A percentile compares a stretch with the other conserved stretches of the same genome.
Evolutionary conservation across 495 filamentous ascomycete genomes (phyloP).

Genomic region (Xanthoparmelia taractica): DNA sequence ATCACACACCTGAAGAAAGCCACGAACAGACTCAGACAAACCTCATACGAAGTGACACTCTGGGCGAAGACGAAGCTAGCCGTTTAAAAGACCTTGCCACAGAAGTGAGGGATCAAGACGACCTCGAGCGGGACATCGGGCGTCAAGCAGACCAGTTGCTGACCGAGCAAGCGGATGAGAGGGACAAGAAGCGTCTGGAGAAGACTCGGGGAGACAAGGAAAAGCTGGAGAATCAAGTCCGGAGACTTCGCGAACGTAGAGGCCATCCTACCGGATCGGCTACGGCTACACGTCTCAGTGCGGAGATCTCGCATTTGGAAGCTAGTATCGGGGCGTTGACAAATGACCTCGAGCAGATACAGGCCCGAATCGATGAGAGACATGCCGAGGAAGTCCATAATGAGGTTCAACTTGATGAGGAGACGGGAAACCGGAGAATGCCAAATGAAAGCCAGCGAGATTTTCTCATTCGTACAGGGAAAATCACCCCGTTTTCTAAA

Average conservation of each 20-base stretch:
- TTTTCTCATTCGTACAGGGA: conserved; percentile 88
- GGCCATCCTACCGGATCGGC: conserved; percentile 41
- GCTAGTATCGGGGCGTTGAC: conserved; percentile 51
- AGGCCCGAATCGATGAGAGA: conserved; percentile 67
- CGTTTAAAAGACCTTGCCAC: conserved; percentile 61
- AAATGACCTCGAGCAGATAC: conserved; percentile 68
- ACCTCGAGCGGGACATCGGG: conserved; percentile 67
- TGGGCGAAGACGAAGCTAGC: conserved; percentile 46
- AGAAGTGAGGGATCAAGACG: conserved; percentile 74
- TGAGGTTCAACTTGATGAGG: conserved; percentile 27
- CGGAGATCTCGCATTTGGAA: conserved; percentile 57
- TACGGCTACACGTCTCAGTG: conserved; percentile 44
- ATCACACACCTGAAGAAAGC: neutral
- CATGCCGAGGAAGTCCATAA: conserved; percentile 45
- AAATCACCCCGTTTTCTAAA: conserved; percentile 90
- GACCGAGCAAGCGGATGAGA: conserved; percentile 75
- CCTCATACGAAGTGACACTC: conserved; percentile 6
- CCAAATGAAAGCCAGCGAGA: conserved; percentile 77
- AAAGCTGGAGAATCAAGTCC: conserved; percentile 42
- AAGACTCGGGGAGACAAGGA: conserved; percentile 59
- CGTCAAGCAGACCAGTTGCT: conserved; percentile 65
- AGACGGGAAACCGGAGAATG: conserved; percentile 47
- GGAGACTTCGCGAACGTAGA: conserved; percentile 44
- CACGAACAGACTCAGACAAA: neutral
- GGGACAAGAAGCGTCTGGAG: conserved; percentile 77